Base-by-base conservation (phyloP, 192 early-diverging fungal species). In the Coemansia sp. region DNA sequence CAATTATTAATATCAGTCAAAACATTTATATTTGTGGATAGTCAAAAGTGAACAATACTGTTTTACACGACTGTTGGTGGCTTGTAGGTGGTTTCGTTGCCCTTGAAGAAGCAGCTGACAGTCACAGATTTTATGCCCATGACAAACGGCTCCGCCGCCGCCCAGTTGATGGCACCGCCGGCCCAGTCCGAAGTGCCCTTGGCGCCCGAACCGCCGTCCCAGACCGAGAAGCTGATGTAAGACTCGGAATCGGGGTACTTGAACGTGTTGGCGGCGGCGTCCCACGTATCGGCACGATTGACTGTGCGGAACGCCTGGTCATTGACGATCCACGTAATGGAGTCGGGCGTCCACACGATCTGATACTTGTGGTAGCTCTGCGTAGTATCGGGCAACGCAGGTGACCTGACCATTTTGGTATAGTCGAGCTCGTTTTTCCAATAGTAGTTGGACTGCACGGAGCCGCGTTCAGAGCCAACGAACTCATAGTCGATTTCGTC, bases 401-500 rank as follows among this genome's bases (percentile, higher is more conserved):
- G 66, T 27, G 79, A 73, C 56, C 74, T 81, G 7, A 76, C 59
- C 66, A 84, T 80, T 65, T 88, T 86, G 19, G 72, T 85, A 61
- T 88, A 88, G 60, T 89, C 87, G 11, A 87, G 74, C 46, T 81
- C 46, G 44, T 78, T 71, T 36, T 84, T 75, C 77, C 77, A 86
- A 68, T 87, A 90, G 63, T 83, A 90, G 68, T 89, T 90, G 33
- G 87, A 85, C 64, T 90, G 87, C 19, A 85, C 88, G 14, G 84
- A 79, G 4, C 57, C 37, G 16, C 65, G 69, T 44, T 88, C 75
- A 10, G 63, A 53, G 9, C 89, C 89, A 19, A 90, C 88, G 61
- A 82, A 83, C 79, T 90, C 89, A 60, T 85, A 89, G 61, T 89
- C 88, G n/a, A 90, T 87, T 65, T 90, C 89, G 42, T 90, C 88